Base-by-base conservation (phyloP, 768 basidiomycete species). In the Cantharellus anzutake region DNA sequence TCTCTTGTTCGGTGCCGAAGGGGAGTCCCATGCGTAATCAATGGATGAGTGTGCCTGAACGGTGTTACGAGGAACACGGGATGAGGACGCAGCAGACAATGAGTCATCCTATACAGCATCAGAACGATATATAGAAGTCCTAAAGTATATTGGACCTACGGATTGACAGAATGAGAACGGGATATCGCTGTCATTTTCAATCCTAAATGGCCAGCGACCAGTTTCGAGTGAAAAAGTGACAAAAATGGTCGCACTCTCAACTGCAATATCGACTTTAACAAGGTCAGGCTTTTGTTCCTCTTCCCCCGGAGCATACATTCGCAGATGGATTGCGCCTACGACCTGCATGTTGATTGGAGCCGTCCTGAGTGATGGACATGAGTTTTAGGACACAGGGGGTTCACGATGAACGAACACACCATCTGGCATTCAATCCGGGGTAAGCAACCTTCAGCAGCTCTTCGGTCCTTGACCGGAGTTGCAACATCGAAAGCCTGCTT, bases 11-110 rank as follows among this genome's bases (percentile, higher is more conserved):
- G 74, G 74, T 1, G 83, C 82, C 2, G 91, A 86, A 4, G 96
- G 96, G 61, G 77, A 80, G 67, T 99, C 96, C 94, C 94, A 99
- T 3, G 92, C 86, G 68, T 97, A 99, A 40, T 78, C 72, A 51
- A 77, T 68, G 14, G 72, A 75, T 2, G 78, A 72, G 42, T 76
- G 79, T 5, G 80, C 75, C 3, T 71, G 66, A 2, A 93, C 68
- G n/a, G 71, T 73, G 69, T 92, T 91, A 7, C 38, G 35, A 39
- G 41, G 42, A 14, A 37, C 38, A 14, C 52, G 52, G 11, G 11
- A 14, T 29, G 20, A 29, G 20, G 20, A 29, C 20, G 20, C 20
- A 29, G 20, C 20, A 29, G 20, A 65, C 42, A 65, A 60, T 53
- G 57, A 34, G 35, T 63, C 62, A 58, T 63, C 61, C 63, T 62